Evolutionary conservation across 148 eudicot genomes (phyloP), one percentile per base, ranked within the genome.

Genomic region (Rhododendron ovatum): DNA sequence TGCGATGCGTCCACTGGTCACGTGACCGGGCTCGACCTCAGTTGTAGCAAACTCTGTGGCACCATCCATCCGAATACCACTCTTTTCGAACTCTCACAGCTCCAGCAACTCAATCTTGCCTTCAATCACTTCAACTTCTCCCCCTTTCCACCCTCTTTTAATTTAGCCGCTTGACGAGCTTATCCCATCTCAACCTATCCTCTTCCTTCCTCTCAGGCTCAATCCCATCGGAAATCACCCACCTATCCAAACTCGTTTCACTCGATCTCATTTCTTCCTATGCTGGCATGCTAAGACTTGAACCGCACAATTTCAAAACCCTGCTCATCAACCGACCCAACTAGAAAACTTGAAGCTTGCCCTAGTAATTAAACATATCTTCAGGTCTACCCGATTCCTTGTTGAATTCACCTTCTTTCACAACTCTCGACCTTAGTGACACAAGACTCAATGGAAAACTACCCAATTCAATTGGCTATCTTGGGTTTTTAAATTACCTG

Each of bases 21-120:
- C 26, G 84, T 82, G 67, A 37, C 39, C 10, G 51, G 73, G 26
- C 28, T 82, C 24, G 84, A 82, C 45, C 84, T 80, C 33, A 80
- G 63, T 80, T 82, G 84, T 14, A 82, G 84, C 45, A 5, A 59
- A 7, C 84, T 57, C 41, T 33, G 61, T 43, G 55, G 73, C 37
- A 82, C 33, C 35, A 0, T 50, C 33, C 53, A 80, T 15, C 53
- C 57, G 0, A 80, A 51, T 30, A 51, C 30, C 22, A 50, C 61
- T 35, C 77, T 73, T 33, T 73, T 35, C 77, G 43, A 73, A 73
- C 77, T 73, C 77, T 30, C 18, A 3, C 35, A 43, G 30, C 81
- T 78, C 33, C 53, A 45, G 0, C 48, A 4, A 1, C 50, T 78
- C 51, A 45, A 78, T 78, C 81, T 78, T 15, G 51, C 81, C 48